These are phyloP conservation scores for Nothopassalora personata DNA, from an alignment of 2,329 filamentous ascomycete species.

Conservation along the genomic window DNA sequence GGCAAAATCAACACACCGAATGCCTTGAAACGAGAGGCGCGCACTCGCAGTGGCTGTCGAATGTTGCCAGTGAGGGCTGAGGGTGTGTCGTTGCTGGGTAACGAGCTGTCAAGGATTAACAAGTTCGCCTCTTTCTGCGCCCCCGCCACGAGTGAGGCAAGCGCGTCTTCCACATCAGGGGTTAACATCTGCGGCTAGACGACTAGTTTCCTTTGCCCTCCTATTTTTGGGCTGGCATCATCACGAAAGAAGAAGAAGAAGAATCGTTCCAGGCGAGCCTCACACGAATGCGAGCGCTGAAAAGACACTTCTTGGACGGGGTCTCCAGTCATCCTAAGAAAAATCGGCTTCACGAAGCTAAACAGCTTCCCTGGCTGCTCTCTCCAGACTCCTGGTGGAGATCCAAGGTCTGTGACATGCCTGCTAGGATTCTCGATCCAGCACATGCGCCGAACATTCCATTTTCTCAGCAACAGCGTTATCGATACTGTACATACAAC, in stretches of 20 bases:
- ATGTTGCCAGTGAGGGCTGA: no score
- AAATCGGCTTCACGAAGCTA: not conserved
- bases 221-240: not conserved
- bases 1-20: slow-evolving; percentile 4
- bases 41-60: not conserved
- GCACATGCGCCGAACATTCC: slow-evolving; percentile 1
- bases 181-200: not conserved
- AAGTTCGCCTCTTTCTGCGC: not conserved
- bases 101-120: not conserved
- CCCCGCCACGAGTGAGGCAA: not conserved
- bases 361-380: not conserved
- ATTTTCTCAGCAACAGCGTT: not conserved
- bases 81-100: not conserved
- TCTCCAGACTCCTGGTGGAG: not conserved
- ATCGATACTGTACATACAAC: not conserved
- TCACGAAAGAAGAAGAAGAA: not conserved
- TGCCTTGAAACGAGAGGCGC: slow-evolving; percentile 1
- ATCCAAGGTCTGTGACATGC: not conserved
- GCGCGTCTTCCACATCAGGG: not conserved
- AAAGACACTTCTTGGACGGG: not conserved
- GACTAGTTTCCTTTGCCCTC: not conserved
- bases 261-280: not conserved
- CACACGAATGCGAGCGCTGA: not conserved
- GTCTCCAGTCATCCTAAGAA: not conserved
- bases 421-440: not conserved